These are phyloP conservation scores for Citrus medica DNA, from an alignment of 345 rosid species.

Conservation along the genomic window DNA sequence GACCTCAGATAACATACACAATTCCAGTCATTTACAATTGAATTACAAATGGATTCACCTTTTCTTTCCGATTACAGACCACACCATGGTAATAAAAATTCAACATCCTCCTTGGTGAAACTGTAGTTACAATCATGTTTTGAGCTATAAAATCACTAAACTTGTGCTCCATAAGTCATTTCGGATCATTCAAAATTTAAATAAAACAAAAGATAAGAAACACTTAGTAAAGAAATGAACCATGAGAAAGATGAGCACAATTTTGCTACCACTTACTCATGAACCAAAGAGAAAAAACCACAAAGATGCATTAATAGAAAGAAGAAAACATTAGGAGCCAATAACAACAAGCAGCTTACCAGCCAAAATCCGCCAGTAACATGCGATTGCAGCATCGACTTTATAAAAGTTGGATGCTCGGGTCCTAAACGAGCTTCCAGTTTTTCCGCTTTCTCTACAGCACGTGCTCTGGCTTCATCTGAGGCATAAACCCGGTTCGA, in stretches of 20 bases:
- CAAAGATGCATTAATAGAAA: neutral
- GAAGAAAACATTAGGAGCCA: neutral
- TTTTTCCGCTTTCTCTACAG: slow-evolving; percentile 59
- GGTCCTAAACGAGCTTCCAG: slow-evolving; percentile 44
- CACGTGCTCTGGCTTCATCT: slow-evolving; percentile 49
- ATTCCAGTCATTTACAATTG: neutral
- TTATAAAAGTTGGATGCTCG: slow-evolving; percentile 50
- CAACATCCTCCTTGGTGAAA: neutral
- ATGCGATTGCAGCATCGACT: slow-evolving; percentile 85
- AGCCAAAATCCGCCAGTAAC: slow-evolving; percentile 95
- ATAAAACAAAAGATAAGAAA: neutral
- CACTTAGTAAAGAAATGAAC: neutral
- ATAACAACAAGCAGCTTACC: slow-evolving; percentile 30
- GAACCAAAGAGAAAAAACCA: neutral
- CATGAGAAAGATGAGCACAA: neutral
- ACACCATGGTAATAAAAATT: neutral
- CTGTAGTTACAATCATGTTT: neutral
- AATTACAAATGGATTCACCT: neutral
- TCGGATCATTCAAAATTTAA: neutral
- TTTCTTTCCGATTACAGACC: neutral
- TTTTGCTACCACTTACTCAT: neutral
- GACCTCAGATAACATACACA: neutral
- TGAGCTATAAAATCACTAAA: neutral
- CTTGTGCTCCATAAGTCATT: neutral
- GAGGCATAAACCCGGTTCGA: slow-evolving; percentile 57